Base-by-base conservation (phyloP, 163 green algal genomes). In the Chloromonas sp. region DNA sequence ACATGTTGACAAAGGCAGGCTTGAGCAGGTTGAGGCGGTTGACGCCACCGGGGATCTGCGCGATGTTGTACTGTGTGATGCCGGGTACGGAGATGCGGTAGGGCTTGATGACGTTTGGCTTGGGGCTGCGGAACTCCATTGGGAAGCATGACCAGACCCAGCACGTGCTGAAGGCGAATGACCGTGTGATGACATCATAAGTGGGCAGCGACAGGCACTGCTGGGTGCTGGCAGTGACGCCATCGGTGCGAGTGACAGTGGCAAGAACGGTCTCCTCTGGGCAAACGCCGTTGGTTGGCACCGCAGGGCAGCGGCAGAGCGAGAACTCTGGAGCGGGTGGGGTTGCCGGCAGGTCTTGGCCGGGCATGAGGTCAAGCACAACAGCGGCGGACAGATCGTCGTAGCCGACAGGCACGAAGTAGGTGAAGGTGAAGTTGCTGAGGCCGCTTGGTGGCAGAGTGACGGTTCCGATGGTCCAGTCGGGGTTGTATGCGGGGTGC, bases 381-480 rank as follows among this genome's bases (percentile, higher is more conserved):
- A 36, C 36, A 36, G 36, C 36, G 36, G 36, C 36, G 36, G 36
- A 36, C 36, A 36, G 36, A 36, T 36, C 36, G 36, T 36, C 36
- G 36, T 36, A 87, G 66, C 88, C 86, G 58, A 86, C 70, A 8
- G 88, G 88, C 0, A 91, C 81, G 36, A 57, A 78, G 79, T 87
- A 91, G 14, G 57, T n/a, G 60, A 91, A 91, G 0, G 86, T 89
- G 0, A 91, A 78, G 86, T 88, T 89, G 86, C 57, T 36, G 0
- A 91, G 14, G 14, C 88, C 88, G 71, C 74, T 74, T 0, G 79
- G 3, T 0, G 88, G 88, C 1, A 91, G 59, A 0, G 83, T 84
- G 1, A 91, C 61, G 77, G 84, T 84, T 71, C 76, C 82, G 61
- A 8, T 83, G 70, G 70, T 13, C 70, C 70, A 85, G 83, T 86